Base-by-base conservation (phyloP, 2,329 filamentous ascomycete genomes). In the Blumeriella jaapii region DNA sequence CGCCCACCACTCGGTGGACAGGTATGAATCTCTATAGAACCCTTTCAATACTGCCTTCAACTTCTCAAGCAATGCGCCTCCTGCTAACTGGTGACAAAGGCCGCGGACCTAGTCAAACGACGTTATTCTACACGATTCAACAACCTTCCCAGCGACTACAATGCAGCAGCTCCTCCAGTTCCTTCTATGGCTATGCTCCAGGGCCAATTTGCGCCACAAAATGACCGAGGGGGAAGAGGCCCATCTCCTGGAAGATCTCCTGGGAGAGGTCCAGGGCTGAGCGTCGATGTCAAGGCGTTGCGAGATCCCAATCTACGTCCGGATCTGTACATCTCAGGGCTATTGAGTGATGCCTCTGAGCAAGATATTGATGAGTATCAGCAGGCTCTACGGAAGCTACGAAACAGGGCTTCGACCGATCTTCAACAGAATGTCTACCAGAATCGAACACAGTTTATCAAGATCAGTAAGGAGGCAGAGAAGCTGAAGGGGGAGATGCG, bases 381-480 rank as follows among this genome's bases (percentile, higher is more conserved):
- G 35, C 41, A 45, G 31, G 45, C 43, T 18, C 29, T 58, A 20
- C 41, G 41, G 34, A 52, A 51, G 26, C 38, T 57, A 31, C 44
- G 47, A 11, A 54, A 49, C 40, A 43, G 52, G 24, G 50, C 53
- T n/a, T 57, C 55, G 3, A 52, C 49, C 31, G 87, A 96, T 50
- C 67, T 98, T 14, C 89, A 96, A 59, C 84, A 93, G 55, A 96
- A 87, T 60, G 82, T 98, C 32, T 89, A 93, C 60, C 87, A 95
- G 59, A 98, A 98, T 59, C 78, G 91, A 31, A 93, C 85, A 0
- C 91, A 96, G 54, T 98, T 98, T 55, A 96, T 98, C 67, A 93
- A 93, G 60, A 96, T 98, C 59, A 95, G 87, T 57, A 95, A 96
- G 61, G 91, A 98, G 62, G 91, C 93, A 2, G 91, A 98, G 61